These are phyloP conservation scores for Orychophragmus violaceus DNA, from an alignment of 345 rosid genomes.

Conservation along the genomic window DNA sequence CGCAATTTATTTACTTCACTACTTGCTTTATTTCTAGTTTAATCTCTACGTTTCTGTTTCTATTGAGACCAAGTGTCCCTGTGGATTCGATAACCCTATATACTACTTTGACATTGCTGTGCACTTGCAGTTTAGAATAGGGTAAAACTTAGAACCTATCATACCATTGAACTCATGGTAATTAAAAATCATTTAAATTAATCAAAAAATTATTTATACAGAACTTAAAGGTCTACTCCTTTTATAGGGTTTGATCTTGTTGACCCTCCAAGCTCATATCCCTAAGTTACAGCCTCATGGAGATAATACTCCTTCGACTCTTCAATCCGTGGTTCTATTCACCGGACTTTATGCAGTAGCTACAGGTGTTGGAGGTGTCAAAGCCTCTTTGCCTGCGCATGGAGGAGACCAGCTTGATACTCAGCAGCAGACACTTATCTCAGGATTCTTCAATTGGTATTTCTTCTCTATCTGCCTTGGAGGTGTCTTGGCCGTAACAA, in stretches of 20 bases:
- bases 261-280: constrained; percentile 48
- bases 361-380: constrained; percentile 52
- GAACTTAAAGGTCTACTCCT: not conserved
- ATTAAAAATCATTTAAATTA: not conserved
- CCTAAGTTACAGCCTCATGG: constrained; percentile 34
- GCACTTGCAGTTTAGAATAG: no score
- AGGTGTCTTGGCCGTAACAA: constrained; percentile 41
- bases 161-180: constrained; percentile 48
- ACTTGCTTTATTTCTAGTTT: no score
- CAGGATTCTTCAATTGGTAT: constrained; percentile 57
- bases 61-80: no score
- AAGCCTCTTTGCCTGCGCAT: constrained; percentile 54
- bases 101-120: no score
- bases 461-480: constrained; percentile 48
- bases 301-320: constrained; percentile 21
- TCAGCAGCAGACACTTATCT: constrained; percentile 28
- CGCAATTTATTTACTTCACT: no score
- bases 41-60: no score
- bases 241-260: constrained; percentile 43
- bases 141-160: no score
- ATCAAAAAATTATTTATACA: not conserved
- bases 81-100: no score
- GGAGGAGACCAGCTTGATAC: constrained; percentile 61
- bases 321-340: constrained; percentile 40
- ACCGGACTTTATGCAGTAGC: constrained; percentile 48